Conservation (phyloP, 2,329 filamentous ascomycete genomes). For the Monosporascus ibericus region DNA sequence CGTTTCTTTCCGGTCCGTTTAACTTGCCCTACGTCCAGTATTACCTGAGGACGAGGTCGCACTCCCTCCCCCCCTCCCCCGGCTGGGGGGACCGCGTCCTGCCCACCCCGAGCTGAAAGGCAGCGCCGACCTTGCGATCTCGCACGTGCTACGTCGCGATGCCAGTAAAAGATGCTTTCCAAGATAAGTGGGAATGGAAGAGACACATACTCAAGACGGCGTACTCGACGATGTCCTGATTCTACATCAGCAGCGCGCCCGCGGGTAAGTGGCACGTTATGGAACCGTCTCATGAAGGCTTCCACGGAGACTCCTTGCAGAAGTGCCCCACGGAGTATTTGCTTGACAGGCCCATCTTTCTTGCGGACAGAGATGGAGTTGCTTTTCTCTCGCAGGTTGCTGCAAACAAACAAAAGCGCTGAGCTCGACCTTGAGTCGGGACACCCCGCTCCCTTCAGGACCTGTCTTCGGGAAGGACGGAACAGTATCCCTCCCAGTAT, state of each 20-base stretch:
- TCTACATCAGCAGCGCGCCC: constrained; percentile 6
- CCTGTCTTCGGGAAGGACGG: too few relatives aligned
- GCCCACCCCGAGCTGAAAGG: constrained; percentile 1
- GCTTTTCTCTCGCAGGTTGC: too few relatives aligned
- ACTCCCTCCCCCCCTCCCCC: constrained; percentile 4
- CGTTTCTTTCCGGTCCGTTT: too few relatives aligned
- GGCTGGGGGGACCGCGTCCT: constrained; percentile 1
- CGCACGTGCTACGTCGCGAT: constrained; percentile 1
- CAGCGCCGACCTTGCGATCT: background rate
- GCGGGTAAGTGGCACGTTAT: constrained; percentile 3
- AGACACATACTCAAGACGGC: constrained; percentile 3
- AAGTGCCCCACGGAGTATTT: constrained; percentile 10
- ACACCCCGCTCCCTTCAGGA: too few relatives aligned
- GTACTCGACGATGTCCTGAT: constrained; percentile 7
- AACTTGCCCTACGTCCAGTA: too few relatives aligned
- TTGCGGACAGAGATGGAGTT: too few relatives aligned
- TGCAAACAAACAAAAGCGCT: too few relatives aligned
- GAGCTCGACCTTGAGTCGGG: too few relatives aligned
- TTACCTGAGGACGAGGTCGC: constrained; percentile 6
- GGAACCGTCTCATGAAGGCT: constrained; percentile 6
- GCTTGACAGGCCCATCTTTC: background rate
- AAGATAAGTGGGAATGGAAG: background rate
- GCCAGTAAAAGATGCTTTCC: background rate
- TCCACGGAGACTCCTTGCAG: constrained; percentile 6
- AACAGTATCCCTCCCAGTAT: too few relatives aligned